Conservation (phyloP, 2,329 filamentous ascomycete genomes). For the Fusarium haematococcum region DNA sequence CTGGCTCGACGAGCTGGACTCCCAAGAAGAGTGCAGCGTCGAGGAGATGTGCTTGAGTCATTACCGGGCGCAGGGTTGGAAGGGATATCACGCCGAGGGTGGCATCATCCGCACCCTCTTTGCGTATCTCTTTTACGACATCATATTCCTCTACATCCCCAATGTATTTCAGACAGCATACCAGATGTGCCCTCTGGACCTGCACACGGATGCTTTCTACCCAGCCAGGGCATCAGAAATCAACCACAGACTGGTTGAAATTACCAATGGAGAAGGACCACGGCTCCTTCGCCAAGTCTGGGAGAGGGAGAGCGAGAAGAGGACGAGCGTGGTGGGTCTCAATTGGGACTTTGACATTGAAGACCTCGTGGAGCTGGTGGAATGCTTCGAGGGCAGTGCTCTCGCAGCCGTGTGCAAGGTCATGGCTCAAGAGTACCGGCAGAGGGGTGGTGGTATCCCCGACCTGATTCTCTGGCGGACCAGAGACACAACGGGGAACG, state of each 20-base stretch:
- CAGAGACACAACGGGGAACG: conserved; percentile 44
- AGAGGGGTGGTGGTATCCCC: conserved; percentile 87
- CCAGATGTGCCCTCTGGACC: conserved; percentile 91
- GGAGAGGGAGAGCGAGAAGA: conserved; percentile 72
- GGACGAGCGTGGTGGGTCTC: conserved; percentile 90
- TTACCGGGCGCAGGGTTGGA: conserved; percentile 88
- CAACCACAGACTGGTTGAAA: conserved; percentile 85
- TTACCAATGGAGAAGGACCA: conserved; percentile 83
- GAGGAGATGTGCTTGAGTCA: conserved; percentile 93
- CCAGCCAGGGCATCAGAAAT: conserved; percentile 88
- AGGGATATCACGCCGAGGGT: conserved; percentile 93
- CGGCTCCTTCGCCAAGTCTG: conserved; percentile 76
- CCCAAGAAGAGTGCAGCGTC: conserved; percentile 81
- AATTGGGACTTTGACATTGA: conserved; percentile 88
- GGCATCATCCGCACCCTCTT: conserved; percentile 93
- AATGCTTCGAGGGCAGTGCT: conserved; percentile 83
- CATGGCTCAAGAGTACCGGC: conserved; percentile 93
- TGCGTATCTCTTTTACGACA: conserved; percentile 91
- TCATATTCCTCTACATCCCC: conserved; percentile 91
- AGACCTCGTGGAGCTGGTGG: conserved; percentile 82
- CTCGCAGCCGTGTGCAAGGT: conserved; percentile 90
- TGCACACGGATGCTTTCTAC: conserved; percentile 95
- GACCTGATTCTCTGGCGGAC: conserved; percentile 90
- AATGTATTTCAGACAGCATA: conserved; percentile 98
- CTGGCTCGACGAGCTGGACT: conserved; percentile 84